Percentiles rank a stretch among this genome's conserved stretches.
Conservation (phyloP, 352 stramenopile genomes). For the Phytophthora sp. region DNA sequence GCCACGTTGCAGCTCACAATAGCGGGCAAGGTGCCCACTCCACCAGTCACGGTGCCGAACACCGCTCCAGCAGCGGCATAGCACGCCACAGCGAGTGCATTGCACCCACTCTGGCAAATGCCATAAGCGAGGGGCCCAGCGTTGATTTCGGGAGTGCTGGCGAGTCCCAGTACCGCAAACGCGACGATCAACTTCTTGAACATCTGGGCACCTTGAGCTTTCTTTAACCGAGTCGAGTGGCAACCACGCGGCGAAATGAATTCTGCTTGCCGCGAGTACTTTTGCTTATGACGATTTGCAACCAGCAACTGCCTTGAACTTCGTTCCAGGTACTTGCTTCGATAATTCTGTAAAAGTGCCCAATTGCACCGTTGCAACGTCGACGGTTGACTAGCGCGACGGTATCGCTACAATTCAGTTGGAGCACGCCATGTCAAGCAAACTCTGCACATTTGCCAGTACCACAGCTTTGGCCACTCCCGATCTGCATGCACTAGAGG, state of each 20-base stretch:
- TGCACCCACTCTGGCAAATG: slow-evolving; percentile 51
- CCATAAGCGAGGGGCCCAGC: slow-evolving; percentile 38
- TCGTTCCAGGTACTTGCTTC: neutral
- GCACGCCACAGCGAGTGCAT: slow-evolving; percentile 42
- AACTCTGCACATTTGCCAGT: too few species aligned
- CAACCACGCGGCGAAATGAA: neutral
- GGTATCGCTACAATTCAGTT: too few species aligned
- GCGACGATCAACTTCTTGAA: slow-evolving; percentile 7
- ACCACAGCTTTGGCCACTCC: too few species aligned
- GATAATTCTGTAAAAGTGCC: too few species aligned
- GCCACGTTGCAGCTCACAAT: slow-evolving; percentile 39
- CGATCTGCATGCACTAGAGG: too few species aligned
- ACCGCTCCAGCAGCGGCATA: slow-evolving; percentile 39
- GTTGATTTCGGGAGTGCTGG: neutral
- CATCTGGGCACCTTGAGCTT: neutral
- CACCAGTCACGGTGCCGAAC: slow-evolving; percentile 48
- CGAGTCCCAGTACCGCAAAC: slow-evolving; percentile 10
- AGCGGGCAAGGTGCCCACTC: slow-evolving; percentile 5
- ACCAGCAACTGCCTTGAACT: neutral
- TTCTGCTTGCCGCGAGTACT: neutral
- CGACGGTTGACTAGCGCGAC: too few species aligned
- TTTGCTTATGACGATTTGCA: too few species aligned
- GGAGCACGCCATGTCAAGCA: too few species aligned
- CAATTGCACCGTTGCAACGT: too few species aligned
- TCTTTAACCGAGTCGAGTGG: too few species aligned